phyloP scores from a whole-genome alignment of 139 green algal genomes.

The Chlamydomonas eustigma region DNA sequence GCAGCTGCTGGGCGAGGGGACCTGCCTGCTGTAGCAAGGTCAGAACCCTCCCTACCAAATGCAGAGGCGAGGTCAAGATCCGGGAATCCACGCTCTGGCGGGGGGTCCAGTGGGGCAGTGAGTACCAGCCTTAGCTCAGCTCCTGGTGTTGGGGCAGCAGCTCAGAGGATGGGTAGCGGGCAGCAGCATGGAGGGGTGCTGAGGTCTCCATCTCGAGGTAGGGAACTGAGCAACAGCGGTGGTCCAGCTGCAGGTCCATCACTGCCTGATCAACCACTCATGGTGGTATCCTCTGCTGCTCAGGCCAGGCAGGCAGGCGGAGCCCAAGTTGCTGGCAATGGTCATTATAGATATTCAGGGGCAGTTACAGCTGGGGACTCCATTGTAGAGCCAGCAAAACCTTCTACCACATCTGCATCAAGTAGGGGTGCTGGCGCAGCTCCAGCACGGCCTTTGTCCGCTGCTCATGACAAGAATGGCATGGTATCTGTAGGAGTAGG shows the following conservation, averaged over 20 bases:
- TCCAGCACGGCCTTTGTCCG: background rate
- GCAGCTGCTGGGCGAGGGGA: no score
- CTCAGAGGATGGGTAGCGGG: no score
- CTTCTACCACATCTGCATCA: no score
- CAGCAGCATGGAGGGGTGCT: no score
- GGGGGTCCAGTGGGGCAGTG: background rate
- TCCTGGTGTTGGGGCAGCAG: background rate
- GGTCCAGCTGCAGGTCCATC: background rate
- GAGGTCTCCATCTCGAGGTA: background rate
- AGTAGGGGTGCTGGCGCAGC: no score
- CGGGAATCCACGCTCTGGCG: no score
- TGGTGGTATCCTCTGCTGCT: background rate
- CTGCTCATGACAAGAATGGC: background rate
- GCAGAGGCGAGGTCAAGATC: background rate
- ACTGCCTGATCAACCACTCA: background rate
- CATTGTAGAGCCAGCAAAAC: background rate
- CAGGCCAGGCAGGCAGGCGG: background rate
- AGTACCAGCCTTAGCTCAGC: no score
- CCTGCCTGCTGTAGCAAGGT: background rate
- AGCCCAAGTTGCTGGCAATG: background rate
- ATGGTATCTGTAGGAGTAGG: constrained; percentile 34
- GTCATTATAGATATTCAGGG: background rate
- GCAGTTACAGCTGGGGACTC: background rate
- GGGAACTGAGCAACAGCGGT: background rate
- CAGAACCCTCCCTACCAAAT: background rate